A percentile compares a stretch with the other conserved stretches of the same genome.
These are phyloP conservation scores for Dryas integrifolia DNA, from an alignment of 331 rosid genomes.

Conservation along the genomic window DNA sequence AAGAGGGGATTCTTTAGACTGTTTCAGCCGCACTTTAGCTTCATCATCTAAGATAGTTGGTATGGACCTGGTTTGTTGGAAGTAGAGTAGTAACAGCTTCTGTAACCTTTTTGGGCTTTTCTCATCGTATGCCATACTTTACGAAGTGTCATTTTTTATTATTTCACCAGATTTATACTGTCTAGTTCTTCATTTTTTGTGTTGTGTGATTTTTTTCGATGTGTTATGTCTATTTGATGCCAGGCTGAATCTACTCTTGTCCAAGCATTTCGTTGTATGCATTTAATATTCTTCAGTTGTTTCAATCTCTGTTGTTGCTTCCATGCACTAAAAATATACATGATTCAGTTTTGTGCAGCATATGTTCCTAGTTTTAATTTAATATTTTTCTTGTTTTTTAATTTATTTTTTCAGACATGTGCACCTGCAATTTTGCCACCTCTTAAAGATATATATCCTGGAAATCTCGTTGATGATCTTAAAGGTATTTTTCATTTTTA, in stretches of 20 bases:
- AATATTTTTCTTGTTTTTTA: not conserved
- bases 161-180: no score
- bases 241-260: no score
- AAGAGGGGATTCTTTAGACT: not conserved
- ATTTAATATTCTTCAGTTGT: no score
- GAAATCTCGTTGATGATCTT: constrained; percentile 68
- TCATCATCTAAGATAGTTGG: constrained; percentile 8
- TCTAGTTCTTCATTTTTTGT: no score
- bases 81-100: not conserved
- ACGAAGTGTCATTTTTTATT: no score
- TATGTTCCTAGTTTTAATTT: not conserved
- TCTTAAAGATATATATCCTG: constrained; percentile 67
- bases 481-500: constrained; percentile 52
- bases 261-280: no score
- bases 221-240: no score
- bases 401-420: constrained; percentile 66
- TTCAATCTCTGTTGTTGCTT: no score
- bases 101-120: no score
- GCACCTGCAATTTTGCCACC: constrained; percentile 88
- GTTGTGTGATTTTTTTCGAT: no score
- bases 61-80: constrained; percentile 1
- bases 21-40: constrained; percentile 10
- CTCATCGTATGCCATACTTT: no score
- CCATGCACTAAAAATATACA: not conserved
- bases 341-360: constrained; percentile 1